Evolutionary conservation across 2,329 filamentous ascomycete species (phyloP).

Genomic region (Exophiala calicioides): DNA sequence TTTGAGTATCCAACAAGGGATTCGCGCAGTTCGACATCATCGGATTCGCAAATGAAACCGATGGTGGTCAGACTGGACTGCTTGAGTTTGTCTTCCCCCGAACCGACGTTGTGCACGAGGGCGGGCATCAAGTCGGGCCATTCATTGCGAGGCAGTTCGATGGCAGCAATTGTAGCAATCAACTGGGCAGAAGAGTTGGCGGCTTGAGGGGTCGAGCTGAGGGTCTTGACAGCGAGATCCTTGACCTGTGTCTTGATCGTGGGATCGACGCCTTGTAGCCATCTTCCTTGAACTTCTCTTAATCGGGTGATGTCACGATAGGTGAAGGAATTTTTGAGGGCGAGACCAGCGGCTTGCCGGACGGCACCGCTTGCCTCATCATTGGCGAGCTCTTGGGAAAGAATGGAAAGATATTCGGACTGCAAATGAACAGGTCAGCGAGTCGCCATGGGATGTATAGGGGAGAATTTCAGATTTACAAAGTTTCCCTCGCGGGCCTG

Average conservation of each 20-base stretch:
- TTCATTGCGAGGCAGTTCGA: slow-evolving; percentile 89
- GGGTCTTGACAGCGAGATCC: slow-evolving; percentile 82
- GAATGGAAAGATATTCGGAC: slow-evolving; percentile 88
- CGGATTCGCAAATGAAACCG: slow-evolving; percentile 96
- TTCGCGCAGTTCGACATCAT: slow-evolving; percentile 81
- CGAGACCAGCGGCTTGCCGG: slow-evolving; percentile 90
- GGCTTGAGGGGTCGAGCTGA: slow-evolving; percentile 78
- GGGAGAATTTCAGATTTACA: slow-evolving; percentile 57
- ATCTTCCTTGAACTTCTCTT: slow-evolving; percentile 89
- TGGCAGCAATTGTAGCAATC: slow-evolving; percentile 88
- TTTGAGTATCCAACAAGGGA: slow-evolving; percentile 87
- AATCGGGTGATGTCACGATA: slow-evolving; percentile 85
- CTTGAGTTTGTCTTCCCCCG: slow-evolving; percentile 84
- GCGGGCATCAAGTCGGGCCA: slow-evolving; percentile 89
- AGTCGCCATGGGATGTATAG: slow-evolving; percentile 17
- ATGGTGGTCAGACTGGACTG: slow-evolving; percentile 94
- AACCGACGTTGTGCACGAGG: slow-evolving; percentile 89
- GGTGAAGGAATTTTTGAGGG: slow-evolving; percentile 97
- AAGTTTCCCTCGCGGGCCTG: slow-evolving; percentile 95
- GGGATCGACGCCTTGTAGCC: slow-evolving; percentile 78
- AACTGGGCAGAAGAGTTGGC: slow-evolving; percentile 91
- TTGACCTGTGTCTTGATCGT: slow-evolving; percentile 87
- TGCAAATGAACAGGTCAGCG: slow-evolving; percentile 42
- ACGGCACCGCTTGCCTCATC: slow-evolving; percentile 80
- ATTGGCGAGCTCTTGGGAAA: slow-evolving; percentile 92